phyloP scores from a whole-genome alignment of 768 basidiomycete genomes.

The Xerocomellus amylosporus region DNA sequence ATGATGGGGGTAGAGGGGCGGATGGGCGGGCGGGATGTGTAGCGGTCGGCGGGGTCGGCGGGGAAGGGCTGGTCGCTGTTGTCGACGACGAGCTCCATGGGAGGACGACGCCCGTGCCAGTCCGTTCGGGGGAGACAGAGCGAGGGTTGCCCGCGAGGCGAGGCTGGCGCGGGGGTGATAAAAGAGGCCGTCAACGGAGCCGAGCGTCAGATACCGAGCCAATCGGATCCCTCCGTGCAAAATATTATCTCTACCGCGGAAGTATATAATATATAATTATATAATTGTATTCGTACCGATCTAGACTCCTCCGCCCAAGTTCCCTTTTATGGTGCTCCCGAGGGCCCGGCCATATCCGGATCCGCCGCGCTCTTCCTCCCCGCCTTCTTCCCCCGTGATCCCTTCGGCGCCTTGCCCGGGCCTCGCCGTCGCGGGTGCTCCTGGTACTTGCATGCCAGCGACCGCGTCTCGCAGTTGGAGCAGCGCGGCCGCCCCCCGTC shows the following conservation, averaged over 20 bases:
- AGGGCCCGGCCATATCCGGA: slow-evolving; percentile 29
- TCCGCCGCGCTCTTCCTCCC: slow-evolving; percentile 25
- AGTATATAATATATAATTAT: slow-evolving; percentile 28
- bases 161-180: slow-evolving; percentile 68
- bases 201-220: slow-evolving; percentile 56
- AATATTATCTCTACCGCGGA: slow-evolving; percentile 26
- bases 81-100: slow-evolving; percentile 57
- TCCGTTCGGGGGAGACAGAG: slow-evolving; percentile 45
- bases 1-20: slow-evolving; percentile 27
- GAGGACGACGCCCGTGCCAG: slow-evolving; percentile 39
- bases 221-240: slow-evolving; percentile 48
- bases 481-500: slow-evolving; percentile 65
- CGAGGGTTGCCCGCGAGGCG: slow-evolving; percentile 56
- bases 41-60: slow-evolving; percentile 42
- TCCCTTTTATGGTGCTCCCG: slow-evolving; percentile 24
- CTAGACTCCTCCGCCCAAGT: slow-evolving; percentile 15
- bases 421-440: slow-evolving; percentile 57
- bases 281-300: slow-evolving; percentile 19
- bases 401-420: slow-evolving; percentile 71
- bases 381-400: slow-evolving; percentile 46
- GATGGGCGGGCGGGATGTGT: slow-evolving; percentile 20
- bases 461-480: slow-evolving; percentile 57
- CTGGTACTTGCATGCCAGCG: slow-evolving; percentile 52
- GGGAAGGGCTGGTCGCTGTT: slow-evolving; percentile 48
- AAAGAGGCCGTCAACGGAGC: slow-evolving; percentile 42